Conservation (phyloP, 1,284 basidiomycete genomes). For the Cryptococcus deneoformans region DNA sequence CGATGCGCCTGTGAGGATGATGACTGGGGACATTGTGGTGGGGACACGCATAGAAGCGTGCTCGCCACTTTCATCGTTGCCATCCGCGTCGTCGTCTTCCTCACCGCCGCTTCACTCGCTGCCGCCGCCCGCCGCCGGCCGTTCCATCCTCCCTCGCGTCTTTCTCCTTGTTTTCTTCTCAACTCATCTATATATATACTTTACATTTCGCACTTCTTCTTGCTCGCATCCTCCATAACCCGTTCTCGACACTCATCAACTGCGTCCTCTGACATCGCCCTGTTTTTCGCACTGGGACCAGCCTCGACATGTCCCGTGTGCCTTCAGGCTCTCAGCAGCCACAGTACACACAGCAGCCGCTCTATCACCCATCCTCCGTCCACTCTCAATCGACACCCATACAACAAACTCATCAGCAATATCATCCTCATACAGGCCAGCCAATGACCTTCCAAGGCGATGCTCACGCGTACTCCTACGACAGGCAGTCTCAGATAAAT, state of each 20-base stretch:
- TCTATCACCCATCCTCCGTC: neutral
- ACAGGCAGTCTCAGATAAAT: constrained; percentile 7
- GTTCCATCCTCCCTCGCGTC: neutral
- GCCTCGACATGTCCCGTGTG: constrained; percentile 13
- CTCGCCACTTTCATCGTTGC: neutral
- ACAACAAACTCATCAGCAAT: neutral
- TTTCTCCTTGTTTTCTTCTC: neutral
- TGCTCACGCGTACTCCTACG: constrained; percentile 4
- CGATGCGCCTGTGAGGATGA: constrained; percentile 47
- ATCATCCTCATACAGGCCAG: neutral
- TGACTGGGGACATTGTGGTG: constrained; percentile 25
- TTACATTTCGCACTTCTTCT: neutral
- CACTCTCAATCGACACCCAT: constrained; percentile 2
- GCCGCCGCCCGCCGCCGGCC: neutral
- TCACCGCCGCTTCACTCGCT: neutral
- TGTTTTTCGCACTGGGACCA: neutral
- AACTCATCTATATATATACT: neutral
- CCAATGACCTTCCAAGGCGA: neutral
- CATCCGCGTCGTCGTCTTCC: neutral
- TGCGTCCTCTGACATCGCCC: neutral
- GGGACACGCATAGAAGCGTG: neutral
- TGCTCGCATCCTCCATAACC: neutral
- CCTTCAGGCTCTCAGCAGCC: constrained; percentile 10
- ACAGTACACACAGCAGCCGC: constrained; percentile 2
- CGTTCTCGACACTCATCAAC: neutral